Evolutionary conservation across 2,329 filamentous ascomycete species (phyloP).

Genomic region (Coleophoma cylindrospora): DNA sequence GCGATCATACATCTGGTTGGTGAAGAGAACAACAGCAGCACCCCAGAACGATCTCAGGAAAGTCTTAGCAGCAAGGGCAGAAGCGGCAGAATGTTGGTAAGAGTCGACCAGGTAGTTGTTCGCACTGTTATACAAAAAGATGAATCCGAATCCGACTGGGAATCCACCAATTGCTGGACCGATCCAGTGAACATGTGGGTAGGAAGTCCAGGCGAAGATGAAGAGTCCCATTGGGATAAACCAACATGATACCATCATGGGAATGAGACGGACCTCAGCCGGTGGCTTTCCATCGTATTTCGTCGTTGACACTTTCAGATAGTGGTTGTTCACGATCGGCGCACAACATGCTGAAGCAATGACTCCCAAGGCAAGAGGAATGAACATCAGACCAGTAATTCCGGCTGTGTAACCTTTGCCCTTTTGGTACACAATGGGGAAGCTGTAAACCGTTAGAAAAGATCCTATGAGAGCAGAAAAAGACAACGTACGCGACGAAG

Average conservation of each 20-base stretch:
- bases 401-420: slow-evolving; percentile 75
- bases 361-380: slow-evolving; percentile 75
- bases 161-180: slow-evolving; percentile 54
- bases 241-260: slow-evolving; percentile 78
- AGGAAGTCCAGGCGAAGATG: slow-evolving; percentile 64
- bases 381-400: slow-evolving; percentile 80
- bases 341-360: slow-evolving; percentile 60
- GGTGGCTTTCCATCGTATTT: slow-evolving; percentile 69
- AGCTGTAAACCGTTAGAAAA: slow-evolving; percentile 23
- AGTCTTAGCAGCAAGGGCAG: slow-evolving; percentile 76
- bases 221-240: slow-evolving; percentile 63
- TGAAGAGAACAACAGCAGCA: slow-evolving; percentile 72
- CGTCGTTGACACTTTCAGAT: slow-evolving; percentile 50
- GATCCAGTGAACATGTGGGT: slow-evolving; percentile 48
- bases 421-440: slow-evolving; percentile 61
- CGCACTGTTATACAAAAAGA: slow-evolving; percentile 58
- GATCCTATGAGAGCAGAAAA: not conserved
- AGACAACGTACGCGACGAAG: slow-evolving; percentile 22
- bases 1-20: slow-evolving; percentile 71
- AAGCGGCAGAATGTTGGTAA: slow-evolving; percentile 72
- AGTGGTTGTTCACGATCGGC: slow-evolving; percentile 76
- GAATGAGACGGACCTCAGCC: slow-evolving; percentile 72
- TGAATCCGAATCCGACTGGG: slow-evolving; percentile 59
- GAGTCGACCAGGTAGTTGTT: slow-evolving; percentile 58
- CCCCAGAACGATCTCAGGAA: slow-evolving; percentile 78